Base-by-base conservation (phyloP, 805 yeast genomes). In the Zygotorulaspora danielsina region DNA sequence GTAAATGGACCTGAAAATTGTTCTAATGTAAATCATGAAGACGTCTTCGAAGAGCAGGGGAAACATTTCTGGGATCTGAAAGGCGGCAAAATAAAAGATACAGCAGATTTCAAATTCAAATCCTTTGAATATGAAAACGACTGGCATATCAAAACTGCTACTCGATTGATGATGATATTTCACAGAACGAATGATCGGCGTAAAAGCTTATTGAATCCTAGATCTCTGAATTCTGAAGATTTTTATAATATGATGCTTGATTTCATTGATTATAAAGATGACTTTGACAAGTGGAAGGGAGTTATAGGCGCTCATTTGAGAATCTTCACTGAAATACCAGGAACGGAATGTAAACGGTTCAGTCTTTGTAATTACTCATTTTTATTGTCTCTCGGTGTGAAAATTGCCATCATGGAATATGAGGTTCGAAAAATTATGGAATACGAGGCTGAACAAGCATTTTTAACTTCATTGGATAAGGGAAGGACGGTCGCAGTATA, bases 351-450 rank as follows among this genome's bases (percentile, higher is more conserved):
- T 46, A 48, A 61, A 10, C 51, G 48, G 54, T 76, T 75, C 60
- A 72, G 78, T 0, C 78, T 90, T 45, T 89, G 97, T 57, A 83
- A 84, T 47, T 88, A 72, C 49, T 96, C 97, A 1, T 88, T 84
- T 55, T 64, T 87, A 36, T 64, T 90, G 17, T 79, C 95, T 0
- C 61, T 90, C 42, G 96, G 95, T 0, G 74, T 87, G 1, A 90
- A 90, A 59, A 82, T 88, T 2, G 70, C 81, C 0, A 78, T 90
- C 2, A 63, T 90, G 46, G 95, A 85, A 50, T 79, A 84, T 57
- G 96, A 87, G 55, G 87, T 90, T 0, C 73, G 78, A 45, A 63
- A 81, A 33, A 81, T 76, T 38, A 88, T 88, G 96, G 93, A 84
- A 52, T 66, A 82, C 38, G 80, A 82, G 52, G 95, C 95, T 0